A percentile compares a stretch with the other conserved stretches of the same genome.
These are phyloP conservation scores for Trichoderma semiorbis DNA, from an alignment of 2,329 filamentous ascomycete genomes.

Conservation along the genomic window DNA sequence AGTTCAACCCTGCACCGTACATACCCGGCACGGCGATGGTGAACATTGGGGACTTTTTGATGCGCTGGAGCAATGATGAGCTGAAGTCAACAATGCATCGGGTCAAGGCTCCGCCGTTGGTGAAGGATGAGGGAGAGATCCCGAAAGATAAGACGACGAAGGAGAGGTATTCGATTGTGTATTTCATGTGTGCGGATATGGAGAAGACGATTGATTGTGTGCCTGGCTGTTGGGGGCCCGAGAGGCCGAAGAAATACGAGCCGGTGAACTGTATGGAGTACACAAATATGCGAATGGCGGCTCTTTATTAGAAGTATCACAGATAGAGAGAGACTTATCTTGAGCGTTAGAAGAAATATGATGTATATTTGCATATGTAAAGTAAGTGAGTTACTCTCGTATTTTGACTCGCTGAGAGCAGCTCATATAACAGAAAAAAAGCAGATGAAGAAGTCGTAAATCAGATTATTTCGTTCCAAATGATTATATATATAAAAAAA, in stretches of 20 bases:
- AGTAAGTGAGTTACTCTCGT: not conserved
- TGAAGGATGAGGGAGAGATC: constrained; percentile 6
- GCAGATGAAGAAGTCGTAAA: not conserved
- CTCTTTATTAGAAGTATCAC: not conserved
- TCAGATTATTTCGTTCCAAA: not conserved
- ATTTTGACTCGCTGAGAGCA: not conserved
- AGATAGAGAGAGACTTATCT: not conserved
- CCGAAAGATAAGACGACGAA: constrained; percentile 40
- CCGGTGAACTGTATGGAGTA: constrained; percentile 35
- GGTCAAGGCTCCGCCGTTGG: constrained; percentile 40
- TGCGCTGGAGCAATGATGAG: constrained; percentile 38
- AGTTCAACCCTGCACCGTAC: constrained; percentile 32
- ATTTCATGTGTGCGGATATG: constrained; percentile 52
- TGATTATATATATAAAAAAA: not conserved
- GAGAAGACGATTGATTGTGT: constrained; percentile 51
- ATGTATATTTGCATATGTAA: not conserved
- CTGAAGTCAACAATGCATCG: constrained; percentile 36
- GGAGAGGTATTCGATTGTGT: constrained; percentile 57
- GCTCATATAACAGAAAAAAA: not conserved
- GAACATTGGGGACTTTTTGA: constrained; percentile 38
- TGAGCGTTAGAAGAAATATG: not conserved
- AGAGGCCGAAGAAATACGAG: constrained; percentile 47
- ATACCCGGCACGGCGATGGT: constrained; percentile 36
- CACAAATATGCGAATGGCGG: constrained; percentile 27
- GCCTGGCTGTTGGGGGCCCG: constrained; percentile 41